These are phyloP conservation scores for Albizia julibrissin DNA, from an alignment of 306 rosid species.

Conservation along the genomic window DNA sequence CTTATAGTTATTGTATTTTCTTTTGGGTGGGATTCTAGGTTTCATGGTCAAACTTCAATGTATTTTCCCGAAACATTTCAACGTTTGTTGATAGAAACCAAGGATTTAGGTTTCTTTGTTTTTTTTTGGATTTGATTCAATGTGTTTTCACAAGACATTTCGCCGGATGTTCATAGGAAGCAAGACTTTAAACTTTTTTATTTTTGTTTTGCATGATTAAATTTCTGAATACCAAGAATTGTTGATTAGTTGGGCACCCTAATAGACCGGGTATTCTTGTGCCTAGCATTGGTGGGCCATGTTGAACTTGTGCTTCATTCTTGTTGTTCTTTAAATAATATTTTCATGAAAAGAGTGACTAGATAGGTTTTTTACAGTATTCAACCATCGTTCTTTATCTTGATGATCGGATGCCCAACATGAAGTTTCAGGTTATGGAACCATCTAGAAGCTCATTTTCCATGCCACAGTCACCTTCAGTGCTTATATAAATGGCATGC, in stretches of 20 bases:
- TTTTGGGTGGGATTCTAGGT: neutral
- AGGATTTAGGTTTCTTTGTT: neutral
- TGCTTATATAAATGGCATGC: conserved; percentile 53
- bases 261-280: neutral
- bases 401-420: neutral
- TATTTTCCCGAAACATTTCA: neutral
- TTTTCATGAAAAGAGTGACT: neutral
- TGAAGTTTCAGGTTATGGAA: conserved; percentile 23
- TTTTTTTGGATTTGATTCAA: neutral
- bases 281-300: neutral
- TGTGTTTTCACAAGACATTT: too few relatives aligned
- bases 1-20: neutral
- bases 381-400: neutral
- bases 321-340: neutral
- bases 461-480: conserved; percentile 6
- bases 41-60: neutral
- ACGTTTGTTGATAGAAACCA: neutral
- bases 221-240: neutral
- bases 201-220: neutral
- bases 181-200: too few relatives aligned
- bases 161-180: too few relatives aligned
- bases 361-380: neutral
- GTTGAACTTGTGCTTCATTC: neutral
- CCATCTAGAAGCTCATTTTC: conserved; percentile 1
- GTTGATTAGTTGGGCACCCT: neutral